Conservation (phyloP, 257 asterid species). For the Solanum infundibuliforme region DNA sequence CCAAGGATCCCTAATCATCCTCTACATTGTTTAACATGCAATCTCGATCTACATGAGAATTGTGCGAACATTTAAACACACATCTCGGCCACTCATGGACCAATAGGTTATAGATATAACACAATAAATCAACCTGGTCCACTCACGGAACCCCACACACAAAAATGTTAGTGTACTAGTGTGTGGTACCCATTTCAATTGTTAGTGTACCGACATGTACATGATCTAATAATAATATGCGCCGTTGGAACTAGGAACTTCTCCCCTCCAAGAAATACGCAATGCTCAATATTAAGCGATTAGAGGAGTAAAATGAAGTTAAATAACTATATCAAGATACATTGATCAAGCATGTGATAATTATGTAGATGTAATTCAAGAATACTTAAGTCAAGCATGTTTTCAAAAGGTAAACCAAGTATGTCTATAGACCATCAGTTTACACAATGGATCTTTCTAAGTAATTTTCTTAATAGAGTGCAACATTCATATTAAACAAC, state of each 20-base stretch:
- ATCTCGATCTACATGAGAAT: neutral
- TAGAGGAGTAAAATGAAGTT: neutral
- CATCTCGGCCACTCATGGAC: neutral
- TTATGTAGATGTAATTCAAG: no score
- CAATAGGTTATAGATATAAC: neutral
- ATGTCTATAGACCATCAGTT: no score
- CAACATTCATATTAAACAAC: no score
- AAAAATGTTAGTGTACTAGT: neutral
- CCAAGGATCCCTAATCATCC: neutral
- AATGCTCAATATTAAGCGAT: neutral
- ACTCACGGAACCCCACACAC: no score
- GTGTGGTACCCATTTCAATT: neutral
- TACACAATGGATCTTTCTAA: no score
- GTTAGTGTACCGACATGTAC: neutral
- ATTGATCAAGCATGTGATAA: neutral
- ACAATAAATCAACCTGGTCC: accelerated
- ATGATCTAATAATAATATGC: no score
- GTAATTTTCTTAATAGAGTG: no score
- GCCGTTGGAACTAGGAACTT: no score
- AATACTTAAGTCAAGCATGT: no score
- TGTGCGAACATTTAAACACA: no score
- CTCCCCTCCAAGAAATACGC: neutral
- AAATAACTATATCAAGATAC: neutral
- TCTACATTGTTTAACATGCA: neutral
- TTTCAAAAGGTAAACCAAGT: no score